Conservation (phyloP, 306 rosid genomes). For the Cicer pinnatifidum region DNA sequence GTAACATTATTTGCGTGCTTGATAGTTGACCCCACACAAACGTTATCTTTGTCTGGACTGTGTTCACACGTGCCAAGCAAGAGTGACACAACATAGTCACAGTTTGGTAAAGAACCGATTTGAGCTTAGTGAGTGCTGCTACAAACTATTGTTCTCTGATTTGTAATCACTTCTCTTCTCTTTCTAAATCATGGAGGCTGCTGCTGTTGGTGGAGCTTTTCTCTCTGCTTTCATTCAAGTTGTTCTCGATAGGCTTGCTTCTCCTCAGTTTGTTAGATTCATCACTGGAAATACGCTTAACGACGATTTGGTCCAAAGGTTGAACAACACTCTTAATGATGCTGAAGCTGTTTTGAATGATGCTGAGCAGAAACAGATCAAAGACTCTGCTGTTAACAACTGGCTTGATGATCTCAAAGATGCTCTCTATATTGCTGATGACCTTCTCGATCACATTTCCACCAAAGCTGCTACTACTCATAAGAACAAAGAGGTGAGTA, state of each 20-base stretch:
- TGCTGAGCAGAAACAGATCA: neutral
- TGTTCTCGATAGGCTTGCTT: neutral
- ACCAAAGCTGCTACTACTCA: neutral
- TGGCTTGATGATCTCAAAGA: slow-evolving; percentile 27
- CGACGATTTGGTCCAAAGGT: neutral
- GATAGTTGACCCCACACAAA: too few species aligned
- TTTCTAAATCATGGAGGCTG: neutral
- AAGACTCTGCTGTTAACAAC: neutral
- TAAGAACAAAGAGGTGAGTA: too few species aligned
- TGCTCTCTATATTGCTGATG: neutral
- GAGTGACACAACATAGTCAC: too few species aligned
- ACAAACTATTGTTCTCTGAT: neutral
- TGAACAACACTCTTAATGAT: neutral
- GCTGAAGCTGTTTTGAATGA: slow-evolving; percentile 15
- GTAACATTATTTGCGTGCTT: too few species aligned
- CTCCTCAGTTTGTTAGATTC: neutral
- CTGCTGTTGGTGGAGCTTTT: neutral
- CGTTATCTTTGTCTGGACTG: too few species aligned
- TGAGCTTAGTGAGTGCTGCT: too few species aligned
- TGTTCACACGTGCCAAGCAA: too few species aligned
- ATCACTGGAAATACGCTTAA: neutral
- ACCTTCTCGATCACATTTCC: neutral
- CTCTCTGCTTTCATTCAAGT: slow-evolving; percentile 17
- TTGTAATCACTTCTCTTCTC: neutral
- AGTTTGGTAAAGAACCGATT: too few species aligned